phyloP scores from a whole-genome alignment of 1,284 basidiomycete species.

The Cryptococcus amylolentus region DNA sequence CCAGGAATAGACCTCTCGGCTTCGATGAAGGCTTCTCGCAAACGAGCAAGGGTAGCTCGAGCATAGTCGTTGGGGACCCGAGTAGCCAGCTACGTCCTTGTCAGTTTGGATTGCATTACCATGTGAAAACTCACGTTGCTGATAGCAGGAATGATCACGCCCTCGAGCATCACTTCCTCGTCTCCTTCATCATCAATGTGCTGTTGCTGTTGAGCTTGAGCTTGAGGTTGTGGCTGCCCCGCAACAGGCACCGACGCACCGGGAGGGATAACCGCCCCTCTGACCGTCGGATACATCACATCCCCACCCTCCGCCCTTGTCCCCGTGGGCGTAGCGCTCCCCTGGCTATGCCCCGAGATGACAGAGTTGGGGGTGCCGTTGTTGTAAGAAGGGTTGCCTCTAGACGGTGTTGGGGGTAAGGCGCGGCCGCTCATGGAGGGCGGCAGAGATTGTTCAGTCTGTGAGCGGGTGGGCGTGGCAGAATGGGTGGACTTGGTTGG shows the following conservation, averaged over 20 bases:
- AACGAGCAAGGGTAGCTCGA: conserved; percentile 70
- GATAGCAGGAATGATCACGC: conserved; percentile 88
- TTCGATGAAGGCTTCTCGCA: conserved; percentile 85
- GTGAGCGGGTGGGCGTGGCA: conserved; percentile 2
- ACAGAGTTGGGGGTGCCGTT: neutral
- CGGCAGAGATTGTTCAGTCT: conserved; percentile 6
- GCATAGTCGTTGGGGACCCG: conserved; percentile 84
- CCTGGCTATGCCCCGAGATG: neutral
- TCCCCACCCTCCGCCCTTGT: conserved; percentile 3
- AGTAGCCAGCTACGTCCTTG: conserved; percentile 65
- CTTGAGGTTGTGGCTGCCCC: neutral
- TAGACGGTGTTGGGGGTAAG: conserved; percentile 8
- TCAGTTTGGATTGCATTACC: neutral
- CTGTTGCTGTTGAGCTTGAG: conserved; percentile 12
- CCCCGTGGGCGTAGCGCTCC: neutral
- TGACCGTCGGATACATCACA: conserved; percentile 11
- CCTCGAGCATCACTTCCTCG: conserved; percentile 85
- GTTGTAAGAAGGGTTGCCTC: neutral
- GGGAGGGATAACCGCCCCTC: neutral
- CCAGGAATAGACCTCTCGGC: conserved; percentile 70
- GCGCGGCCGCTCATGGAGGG: conserved; percentile 15
- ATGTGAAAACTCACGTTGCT: conserved; percentile 65
- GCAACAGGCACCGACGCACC: neutral
- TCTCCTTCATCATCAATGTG: conserved; percentile 54
- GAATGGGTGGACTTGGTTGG: neutral